phyloP scores from a whole-genome alignment of 106 monocot genomes.

The Platanthera guangdongensis region DNA sequence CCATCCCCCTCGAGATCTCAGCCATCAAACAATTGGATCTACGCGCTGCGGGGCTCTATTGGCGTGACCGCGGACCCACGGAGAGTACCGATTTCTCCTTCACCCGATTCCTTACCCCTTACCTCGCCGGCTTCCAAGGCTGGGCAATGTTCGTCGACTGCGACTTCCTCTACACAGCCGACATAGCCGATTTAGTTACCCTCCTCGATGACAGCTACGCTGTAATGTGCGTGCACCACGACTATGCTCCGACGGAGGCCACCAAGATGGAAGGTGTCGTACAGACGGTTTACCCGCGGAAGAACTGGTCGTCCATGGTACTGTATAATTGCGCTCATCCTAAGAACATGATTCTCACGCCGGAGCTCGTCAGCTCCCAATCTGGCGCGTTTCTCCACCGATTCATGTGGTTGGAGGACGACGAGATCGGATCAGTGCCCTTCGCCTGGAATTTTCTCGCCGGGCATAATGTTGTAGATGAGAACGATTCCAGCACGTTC shows the following conservation, averaged over 20 bases:
- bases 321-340: conserved; percentile 78
- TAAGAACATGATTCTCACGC: conserved; percentile 33
- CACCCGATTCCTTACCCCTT: conserved; percentile 59
- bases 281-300: conserved; percentile 73
- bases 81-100: conserved; percentile 63
- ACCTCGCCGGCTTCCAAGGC: conserved; percentile 32
- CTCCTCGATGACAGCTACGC: conserved; percentile 41
- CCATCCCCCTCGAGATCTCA: conserved; percentile 26
- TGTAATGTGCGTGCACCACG: conserved; percentile 50
- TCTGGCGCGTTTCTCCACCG: conserved; percentile 49
- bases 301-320: conserved; percentile 90
- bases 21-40: conserved; percentile 30
- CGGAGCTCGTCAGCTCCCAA: conserved; percentile 30
- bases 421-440: conserved; percentile 42
- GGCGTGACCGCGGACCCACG: conserved; percentile 33
- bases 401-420: conserved; percentile 55
- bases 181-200: conserved; percentile 21
- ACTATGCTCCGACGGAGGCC: conserved; percentile 39
- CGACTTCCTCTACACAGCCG: conserved; percentile 51
- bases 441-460: conserved; percentile 49
- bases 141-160: conserved; percentile 62
- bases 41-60: conserved; percentile 30
- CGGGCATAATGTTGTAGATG: conserved; percentile 36
- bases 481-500: conserved; percentile 16
- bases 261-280: conserved; percentile 54